Conservation (phyloP, 139 green algal genomes). For the Axilococcus clingmanii region DNA sequence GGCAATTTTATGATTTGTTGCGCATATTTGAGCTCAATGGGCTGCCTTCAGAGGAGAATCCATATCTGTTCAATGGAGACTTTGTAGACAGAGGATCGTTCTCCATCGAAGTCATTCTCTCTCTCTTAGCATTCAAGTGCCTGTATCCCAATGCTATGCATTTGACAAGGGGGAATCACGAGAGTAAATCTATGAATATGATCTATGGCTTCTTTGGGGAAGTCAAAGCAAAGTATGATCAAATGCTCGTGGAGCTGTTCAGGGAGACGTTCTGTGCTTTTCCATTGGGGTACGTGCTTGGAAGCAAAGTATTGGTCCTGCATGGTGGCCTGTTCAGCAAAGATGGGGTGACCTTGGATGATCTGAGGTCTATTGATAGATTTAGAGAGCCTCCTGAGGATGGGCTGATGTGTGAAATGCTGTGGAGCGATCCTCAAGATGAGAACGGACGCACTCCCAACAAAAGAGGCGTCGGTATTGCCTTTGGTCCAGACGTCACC, state of each 20-base stretch:
- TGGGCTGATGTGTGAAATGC: slow-evolving; percentile 91
- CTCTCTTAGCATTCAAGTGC: slow-evolving; percentile 85
- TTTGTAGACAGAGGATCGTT: slow-evolving; percentile 94
- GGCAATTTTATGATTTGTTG: slow-evolving; percentile 91
- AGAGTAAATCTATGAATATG: slow-evolving; percentile 91
- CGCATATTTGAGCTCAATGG: slow-evolving; percentile 97
- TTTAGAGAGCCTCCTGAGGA: slow-evolving; percentile 89
- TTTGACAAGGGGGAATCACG: slow-evolving; percentile 91
- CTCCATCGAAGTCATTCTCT: slow-evolving; percentile 87
- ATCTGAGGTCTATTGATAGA: slow-evolving; percentile 74
- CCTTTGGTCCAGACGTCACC: slow-evolving; percentile 71
- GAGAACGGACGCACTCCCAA: slow-evolving; percentile 55
- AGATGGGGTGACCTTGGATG: slow-evolving; percentile 82
- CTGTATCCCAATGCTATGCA: slow-evolving; percentile 69
- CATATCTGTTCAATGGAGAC: slow-evolving; percentile 96
- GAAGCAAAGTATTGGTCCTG: slow-evolving; percentile 78
- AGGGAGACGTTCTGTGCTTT: slow-evolving; percentile 82
- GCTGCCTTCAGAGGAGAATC: slow-evolving; percentile 69
- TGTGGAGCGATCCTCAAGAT: slow-evolving; percentile 89
- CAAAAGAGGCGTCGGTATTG: slow-evolving; percentile 88
- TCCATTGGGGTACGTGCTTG: slow-evolving; percentile 78
- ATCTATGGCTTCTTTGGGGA: slow-evolving; percentile 96
- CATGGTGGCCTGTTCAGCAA: slow-evolving; percentile 85
- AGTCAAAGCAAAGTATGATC: slow-evolving; percentile 69
- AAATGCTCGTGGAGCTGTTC: slow-evolving; percentile 73